A percentile compares a stretch with the other conserved stretches of the same genome.
These are phyloP conservation scores for Globomyces pollinis-pini DNA, from an alignment of 192 early-diverging fungal genomes.

Conservation along the genomic window DNA sequence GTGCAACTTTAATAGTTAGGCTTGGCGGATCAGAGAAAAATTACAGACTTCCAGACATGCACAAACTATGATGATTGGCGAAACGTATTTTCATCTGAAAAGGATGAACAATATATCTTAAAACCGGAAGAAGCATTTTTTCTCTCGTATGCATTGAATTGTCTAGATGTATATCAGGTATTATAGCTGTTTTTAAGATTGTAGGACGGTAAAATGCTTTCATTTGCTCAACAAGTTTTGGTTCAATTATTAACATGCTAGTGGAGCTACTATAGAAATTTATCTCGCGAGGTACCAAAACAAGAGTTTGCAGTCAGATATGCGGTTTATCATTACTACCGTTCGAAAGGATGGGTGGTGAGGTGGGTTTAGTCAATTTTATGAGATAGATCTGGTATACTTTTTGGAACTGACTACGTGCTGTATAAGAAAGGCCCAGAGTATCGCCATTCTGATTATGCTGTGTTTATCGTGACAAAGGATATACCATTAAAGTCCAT, in stretches of 20 bases:
- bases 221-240: no score
- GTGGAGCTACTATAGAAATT: background rate
- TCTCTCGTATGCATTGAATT: background rate
- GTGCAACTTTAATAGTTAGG: no score
- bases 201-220: no score
- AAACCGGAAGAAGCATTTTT: conserved; percentile 6
- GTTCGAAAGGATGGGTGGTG: background rate
- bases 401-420: conserved; percentile 3
- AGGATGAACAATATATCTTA: background rate
- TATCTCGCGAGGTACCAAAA: background rate
- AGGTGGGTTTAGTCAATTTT: no score
- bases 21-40: conserved; percentile 4
- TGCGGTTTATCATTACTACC: conserved; percentile 8
- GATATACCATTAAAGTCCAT: background rate
- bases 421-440: conserved; percentile 5
- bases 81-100: no score
- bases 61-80: background rate
- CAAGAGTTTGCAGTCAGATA: conserved; percentile 2
- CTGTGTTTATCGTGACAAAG: background rate
- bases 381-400: conserved; percentile 9
- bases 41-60: background rate
- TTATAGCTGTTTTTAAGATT: background rate
- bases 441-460: background rate
- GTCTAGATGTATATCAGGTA: background rate
- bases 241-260: no score